These are phyloP conservation scores for Corchorus capsularis DNA, from an alignment of 345 rosid genomes.

Conservation along the genomic window DNA sequence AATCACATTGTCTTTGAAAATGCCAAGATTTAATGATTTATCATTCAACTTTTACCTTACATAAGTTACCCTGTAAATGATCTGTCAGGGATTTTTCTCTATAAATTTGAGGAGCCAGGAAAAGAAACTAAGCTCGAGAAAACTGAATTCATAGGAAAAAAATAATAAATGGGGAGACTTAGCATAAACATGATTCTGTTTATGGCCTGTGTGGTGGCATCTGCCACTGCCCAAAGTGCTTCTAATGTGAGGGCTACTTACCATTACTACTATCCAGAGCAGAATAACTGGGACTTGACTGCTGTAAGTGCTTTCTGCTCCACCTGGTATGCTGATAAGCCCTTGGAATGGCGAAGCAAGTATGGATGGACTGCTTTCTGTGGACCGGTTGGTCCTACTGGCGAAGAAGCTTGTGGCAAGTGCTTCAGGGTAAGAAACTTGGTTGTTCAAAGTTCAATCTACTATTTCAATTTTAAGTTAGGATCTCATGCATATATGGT, in stretches of 20 bases:
- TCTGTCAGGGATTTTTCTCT: not conserved
- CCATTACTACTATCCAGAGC: conserved; percentile 47
- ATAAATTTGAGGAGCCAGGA: not conserved
- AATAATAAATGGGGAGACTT: not conserved
- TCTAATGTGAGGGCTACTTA: conserved; percentile 62
- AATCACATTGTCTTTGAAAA: too few species aligned
- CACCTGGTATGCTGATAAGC: conserved; percentile 63
- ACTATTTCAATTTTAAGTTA: too few species aligned
- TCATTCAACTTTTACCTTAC: not conserved
- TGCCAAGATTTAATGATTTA: not conserved
- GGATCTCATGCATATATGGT: too few species aligned
- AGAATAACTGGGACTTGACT: conserved; percentile 48
- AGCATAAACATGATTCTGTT: conserved; percentile 10
- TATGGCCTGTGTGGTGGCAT: conserved; percentile 31
- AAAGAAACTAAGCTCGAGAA: not conserved
- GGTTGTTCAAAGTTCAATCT: not conserved
- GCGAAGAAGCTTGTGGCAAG: conserved; percentile 58
- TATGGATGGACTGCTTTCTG: conserved; percentile 77
- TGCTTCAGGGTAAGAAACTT: conserved; percentile 44
- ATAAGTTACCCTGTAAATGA: not conserved
- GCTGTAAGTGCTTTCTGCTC: conserved; percentile 60
- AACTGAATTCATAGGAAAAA: not conserved
- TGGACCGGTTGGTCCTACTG: conserved; percentile 56
- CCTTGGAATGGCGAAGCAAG: conserved; percentile 55
- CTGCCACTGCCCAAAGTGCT: conserved; percentile 22